A percentile compares a stretch with the other conserved stretches of the same genome.
phyloP scores from a whole-genome alignment of 495 filamentous ascomycete species.

The Daldinia grandis region DNA sequence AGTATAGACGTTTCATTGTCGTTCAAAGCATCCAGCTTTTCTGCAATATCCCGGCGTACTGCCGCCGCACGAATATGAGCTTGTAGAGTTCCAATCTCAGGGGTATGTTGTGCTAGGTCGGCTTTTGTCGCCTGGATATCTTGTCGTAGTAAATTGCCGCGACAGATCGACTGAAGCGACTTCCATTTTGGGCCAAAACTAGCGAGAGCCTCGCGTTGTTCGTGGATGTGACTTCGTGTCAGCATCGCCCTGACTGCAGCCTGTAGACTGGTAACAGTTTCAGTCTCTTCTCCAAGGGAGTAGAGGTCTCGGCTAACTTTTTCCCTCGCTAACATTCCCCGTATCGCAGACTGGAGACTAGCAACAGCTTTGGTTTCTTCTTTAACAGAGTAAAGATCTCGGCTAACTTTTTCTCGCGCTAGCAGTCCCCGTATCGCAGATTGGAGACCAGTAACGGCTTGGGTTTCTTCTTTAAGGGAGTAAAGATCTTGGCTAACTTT shows the following conservation, averaged over 20 bases:
- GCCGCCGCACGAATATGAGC: constrained; percentile 56
- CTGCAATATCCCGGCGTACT: constrained; percentile 57
- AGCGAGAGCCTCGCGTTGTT: constrained; percentile 53
- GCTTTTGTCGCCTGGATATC: constrained; percentile 48
- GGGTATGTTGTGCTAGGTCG: constrained; percentile 50
- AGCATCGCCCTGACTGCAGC: constrained; percentile 50
- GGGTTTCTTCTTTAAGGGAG: constrained; percentile 49
- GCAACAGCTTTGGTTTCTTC: neutral
- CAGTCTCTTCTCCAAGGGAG: neutral
- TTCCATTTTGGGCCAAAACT: constrained; percentile 53
- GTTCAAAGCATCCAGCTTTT: constrained; percentile 52
- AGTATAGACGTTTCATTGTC: constrained; percentile 53
- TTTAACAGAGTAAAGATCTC: neutral
- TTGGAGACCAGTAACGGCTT: constrained; percentile 58
- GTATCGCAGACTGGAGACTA: constrained; percentile 33
- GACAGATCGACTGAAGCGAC: constrained; percentile 59
- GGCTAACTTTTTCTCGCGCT: neutral
- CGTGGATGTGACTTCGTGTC: constrained; percentile 47
- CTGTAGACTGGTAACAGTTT: neutral
- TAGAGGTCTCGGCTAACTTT: neutral
- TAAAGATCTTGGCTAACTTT: constrained; percentile 49
- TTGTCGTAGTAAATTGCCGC: constrained; percentile 58
- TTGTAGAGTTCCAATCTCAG: constrained; percentile 50
- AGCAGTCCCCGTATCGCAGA: constrained; percentile 33
- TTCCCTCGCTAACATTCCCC: neutral